Percentiles rank a stretch among this genome's conserved stretches.
These are phyloP conservation scores for Geoglossum cookeanum DNA, from an alignment of 2,329 filamentous ascomycete species.

Conservation along the genomic window DNA sequence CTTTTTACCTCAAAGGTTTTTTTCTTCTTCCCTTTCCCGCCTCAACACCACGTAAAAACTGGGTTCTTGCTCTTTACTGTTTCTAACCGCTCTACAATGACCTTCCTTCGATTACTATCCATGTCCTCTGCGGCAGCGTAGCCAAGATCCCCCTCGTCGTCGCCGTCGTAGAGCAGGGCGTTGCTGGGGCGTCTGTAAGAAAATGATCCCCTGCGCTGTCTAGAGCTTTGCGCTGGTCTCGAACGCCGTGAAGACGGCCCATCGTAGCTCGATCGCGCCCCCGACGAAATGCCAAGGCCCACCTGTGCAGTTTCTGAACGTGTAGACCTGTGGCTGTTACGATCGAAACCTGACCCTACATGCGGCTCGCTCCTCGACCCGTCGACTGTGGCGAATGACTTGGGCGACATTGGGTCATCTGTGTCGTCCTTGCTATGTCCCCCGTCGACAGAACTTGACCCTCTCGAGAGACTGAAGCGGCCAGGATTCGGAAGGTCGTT, in stretches of 20 bases:
- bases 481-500: conserved; percentile 54
- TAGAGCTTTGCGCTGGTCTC: background rate
- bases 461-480: conserved; percentile 46
- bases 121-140: conserved; percentile 88
- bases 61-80: conserved; percentile 90
- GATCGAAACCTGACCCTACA: background rate
- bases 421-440: conserved; percentile 16
- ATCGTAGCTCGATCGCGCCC: background rate
- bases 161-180: conserved; percentile 37
- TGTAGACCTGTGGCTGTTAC: background rate
- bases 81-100: conserved; percentile 91
- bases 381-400: conserved; percentile 13
- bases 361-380: background rate
- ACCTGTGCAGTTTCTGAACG: background rate
- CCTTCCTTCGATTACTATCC: conserved; percentile 78
- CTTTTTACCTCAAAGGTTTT: too few species aligned
- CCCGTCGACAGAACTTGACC: conserved; percentile 20
- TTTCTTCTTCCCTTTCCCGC: background rate
- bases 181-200: conserved; percentile 15
- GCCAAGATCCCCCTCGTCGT: conserved; percentile 82
- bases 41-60: conserved; percentile 92
- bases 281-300: background rate
- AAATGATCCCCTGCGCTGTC: conserved; percentile 1
- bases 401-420: conserved; percentile 10
- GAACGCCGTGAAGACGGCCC: background rate